These are phyloP conservation scores for Trichosporon sp. DNA, from an alignment of 1,284 basidiomycete genomes.

Conservation along the genomic window DNA sequence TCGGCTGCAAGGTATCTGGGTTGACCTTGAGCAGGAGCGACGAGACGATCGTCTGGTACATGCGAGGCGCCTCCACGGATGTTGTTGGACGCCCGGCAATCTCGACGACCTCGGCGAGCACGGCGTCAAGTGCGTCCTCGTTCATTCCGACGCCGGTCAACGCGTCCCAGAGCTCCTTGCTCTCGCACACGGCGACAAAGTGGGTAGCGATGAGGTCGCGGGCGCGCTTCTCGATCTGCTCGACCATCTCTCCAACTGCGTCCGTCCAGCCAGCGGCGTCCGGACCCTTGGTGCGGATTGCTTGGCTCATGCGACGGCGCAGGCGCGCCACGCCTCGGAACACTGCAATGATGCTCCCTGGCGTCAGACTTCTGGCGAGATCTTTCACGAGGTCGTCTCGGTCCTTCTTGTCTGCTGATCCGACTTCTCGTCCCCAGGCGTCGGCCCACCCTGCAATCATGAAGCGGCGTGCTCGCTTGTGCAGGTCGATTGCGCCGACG, in stretches of 20 bases:
- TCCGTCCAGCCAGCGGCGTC: constrained; percentile 70
- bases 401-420: constrained; percentile 66
- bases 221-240: constrained; percentile 63
- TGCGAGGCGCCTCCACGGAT: constrained; percentile 64
- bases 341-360: constrained; percentile 67
- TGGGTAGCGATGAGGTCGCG: constrained; percentile 67
- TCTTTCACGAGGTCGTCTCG: constrained; percentile 71
- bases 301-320: constrained; percentile 43
- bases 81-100: constrained; percentile 61
- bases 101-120: constrained; percentile 66
- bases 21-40: constrained; percentile 71
- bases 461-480: constrained; percentile 70
- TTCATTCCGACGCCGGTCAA: constrained; percentile 71
- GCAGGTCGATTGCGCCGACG: constrained; percentile 70
- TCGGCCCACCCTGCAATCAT: constrained; percentile 79
- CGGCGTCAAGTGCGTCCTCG: constrained; percentile 68
- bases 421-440: constrained; percentile 83
- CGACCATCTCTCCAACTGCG: constrained; percentile 66
- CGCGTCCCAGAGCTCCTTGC: constrained; percentile 70
- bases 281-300: constrained; percentile 39
- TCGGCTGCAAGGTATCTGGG: constrained; percentile 63
- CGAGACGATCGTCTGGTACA: constrained; percentile 77
- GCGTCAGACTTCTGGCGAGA: constrained; percentile 67
- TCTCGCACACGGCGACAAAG: constrained; percentile 66
- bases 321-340: constrained; percentile 45